phyloP scores from a whole-genome alignment of 192 early-diverging fungal genomes.

The Gonapodya sp. region DNA sequence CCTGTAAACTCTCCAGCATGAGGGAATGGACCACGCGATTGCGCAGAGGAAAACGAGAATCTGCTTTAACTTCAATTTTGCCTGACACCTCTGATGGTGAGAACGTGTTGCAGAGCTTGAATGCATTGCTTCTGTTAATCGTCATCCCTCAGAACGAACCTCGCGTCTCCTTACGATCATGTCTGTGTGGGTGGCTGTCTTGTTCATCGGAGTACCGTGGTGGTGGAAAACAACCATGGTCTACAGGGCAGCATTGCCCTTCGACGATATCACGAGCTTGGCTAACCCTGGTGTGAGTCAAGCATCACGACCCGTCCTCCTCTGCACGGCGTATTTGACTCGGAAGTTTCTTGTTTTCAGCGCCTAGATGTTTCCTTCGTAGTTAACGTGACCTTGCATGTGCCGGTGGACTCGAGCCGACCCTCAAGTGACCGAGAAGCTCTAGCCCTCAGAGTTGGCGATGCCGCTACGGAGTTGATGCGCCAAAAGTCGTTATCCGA shows the following conservation, averaged over 20 bases:
- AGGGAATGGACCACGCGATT: too few species aligned
- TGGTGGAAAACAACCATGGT: conserved; percentile 79
- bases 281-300: conserved; percentile 30
- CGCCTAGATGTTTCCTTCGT: conserved; percentile 13
- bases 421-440: neutral
- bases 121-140: neutral
- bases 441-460: neutral
- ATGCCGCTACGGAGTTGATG: neutral
- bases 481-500: neutral
- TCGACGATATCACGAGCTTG: conserved; percentile 48
- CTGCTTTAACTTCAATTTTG: too few species aligned
- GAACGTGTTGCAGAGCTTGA: too few species aligned
- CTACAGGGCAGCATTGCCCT: conserved; percentile 62
- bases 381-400: neutral
- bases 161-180: conserved; percentile 8
- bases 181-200: conserved; percentile 25
- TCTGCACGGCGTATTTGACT: neutral
- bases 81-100: too few species aligned
- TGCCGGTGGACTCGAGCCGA: too few species aligned
- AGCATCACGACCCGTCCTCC: too few species aligned
- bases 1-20: too few species aligned
- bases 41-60: too few species aligned
- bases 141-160: neutral
- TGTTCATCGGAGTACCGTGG: conserved; percentile 56
- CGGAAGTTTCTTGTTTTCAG: conserved; percentile 6